These are phyloP conservation scores for Fraxinus greggii DNA, from an alignment of 305 asterid genomes.

Conservation along the genomic window DNA sequence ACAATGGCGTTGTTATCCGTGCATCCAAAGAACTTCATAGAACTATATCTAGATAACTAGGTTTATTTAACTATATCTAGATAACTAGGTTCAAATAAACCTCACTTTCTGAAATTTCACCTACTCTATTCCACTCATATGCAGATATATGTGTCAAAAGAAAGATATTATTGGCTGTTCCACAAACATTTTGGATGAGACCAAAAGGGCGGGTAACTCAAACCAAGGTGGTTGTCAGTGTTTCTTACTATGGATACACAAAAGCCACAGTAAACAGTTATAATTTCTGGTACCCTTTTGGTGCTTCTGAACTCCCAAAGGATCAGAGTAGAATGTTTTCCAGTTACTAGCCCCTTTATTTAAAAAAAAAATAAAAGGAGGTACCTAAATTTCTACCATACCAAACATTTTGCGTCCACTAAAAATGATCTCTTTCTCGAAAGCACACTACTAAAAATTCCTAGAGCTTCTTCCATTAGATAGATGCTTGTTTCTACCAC, in stretches of 20 bases:
- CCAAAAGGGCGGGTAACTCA: neutral
- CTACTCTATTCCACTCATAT: neutral
- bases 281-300: neutral
- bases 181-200: neutral
- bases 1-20: neutral
- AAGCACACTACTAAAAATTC: neutral
- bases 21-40: neutral
- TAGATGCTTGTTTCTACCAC: neutral
- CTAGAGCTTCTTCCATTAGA: neutral
- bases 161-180: neutral
- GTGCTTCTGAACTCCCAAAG: neutral
- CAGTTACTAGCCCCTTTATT: neutral
- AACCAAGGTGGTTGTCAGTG: neutral
- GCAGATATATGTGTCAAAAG: slow-evolving; percentile 4
- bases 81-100: neutral
- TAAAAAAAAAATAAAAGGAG: neutral
- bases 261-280: neutral
- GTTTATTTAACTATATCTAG: slow-evolving; percentile 11
- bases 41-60: slow-evolving; percentile 11
- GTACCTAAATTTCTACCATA: neutral
- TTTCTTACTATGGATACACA: neutral
- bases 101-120: neutral
- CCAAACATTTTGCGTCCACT: neutral
- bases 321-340: neutral
- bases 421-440: neutral